Evolutionary conservation across 2,329 filamentous ascomycete species (phyloP), one percentile per base, ranked within the genome.

Genomic region (Diaporthe sp.): DNA sequence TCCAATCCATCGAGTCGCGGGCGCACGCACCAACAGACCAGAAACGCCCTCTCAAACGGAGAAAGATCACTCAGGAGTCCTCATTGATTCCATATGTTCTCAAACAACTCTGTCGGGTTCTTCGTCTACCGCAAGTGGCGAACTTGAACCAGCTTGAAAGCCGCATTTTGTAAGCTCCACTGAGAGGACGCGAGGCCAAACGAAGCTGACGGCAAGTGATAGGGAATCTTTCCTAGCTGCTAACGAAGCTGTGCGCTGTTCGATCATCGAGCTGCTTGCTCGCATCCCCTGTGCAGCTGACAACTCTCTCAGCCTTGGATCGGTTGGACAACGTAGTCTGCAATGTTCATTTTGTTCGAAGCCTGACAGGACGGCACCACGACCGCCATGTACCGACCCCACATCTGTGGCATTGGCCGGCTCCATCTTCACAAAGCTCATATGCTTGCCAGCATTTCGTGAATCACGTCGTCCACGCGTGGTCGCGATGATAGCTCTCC

Each of bases 401-500:
- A n/a, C 54, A 4, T 78, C 76, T 30, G 85, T 84, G 81, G 83
- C 77, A n/a, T 77, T 79, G 15, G 85, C 86, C 3, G 83, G 88
- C 42, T 77, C 78, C 2, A 82, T 87, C 13, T 88, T 92, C 74
- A 79, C 81, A 17, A 85, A 83, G 33, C 77, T 92, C 10, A 81
- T 89, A 71, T 81, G 85, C 47, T 81, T 84, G 2, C 79, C 85
- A 1, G 79, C 80, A 12, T 90, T 92, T 76, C 76, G 85, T 5
- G 85, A 89, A 74, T 90, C 90, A 28, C 88, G 89, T n/a, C 88
- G 87, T 60, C 87, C 91, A 47, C 89, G 95, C 61, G 87, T 97
- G 52, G 87, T 91, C 75, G 92, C 92, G 13, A 95, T 97, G 91
- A 83, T 93, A 74, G 89, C 91, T 4, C 85, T 98, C 66, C 91